Evolutionary conservation across 768 basidiomycete genomes (phyloP).

Genomic region (Tephrocybe sp.): DNA sequence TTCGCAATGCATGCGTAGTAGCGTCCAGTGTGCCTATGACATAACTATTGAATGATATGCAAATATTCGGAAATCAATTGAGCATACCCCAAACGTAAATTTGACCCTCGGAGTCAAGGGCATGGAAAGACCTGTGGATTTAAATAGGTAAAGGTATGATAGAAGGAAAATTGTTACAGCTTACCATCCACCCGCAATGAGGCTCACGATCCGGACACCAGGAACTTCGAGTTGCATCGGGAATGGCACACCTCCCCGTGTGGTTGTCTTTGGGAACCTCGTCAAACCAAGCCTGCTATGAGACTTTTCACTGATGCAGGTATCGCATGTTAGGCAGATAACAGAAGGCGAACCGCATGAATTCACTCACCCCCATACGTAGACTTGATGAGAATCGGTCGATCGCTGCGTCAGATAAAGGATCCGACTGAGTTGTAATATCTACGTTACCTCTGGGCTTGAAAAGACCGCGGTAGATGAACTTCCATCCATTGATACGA

Average conservation of each 20-base stretch:
- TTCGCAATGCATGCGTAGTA: slow-evolving; percentile 32
- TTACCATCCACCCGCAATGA: slow-evolving; percentile 84
- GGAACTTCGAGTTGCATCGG: slow-evolving; percentile 65
- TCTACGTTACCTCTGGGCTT: slow-evolving; percentile 61
- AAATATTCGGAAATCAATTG: no score
- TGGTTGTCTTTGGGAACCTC: slow-evolving; percentile 30
- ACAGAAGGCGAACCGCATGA: slow-evolving; percentile 1
- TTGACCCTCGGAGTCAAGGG: slow-evolving; percentile 71
- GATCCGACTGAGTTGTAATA: background rate
- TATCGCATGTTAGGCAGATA: slow-evolving; percentile 4
- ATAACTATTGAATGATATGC: no score
- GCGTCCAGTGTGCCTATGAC: slow-evolving; percentile 62
- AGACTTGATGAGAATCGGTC: slow-evolving; percentile 31
- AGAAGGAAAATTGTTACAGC: slow-evolving; percentile 22
- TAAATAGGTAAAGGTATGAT: slow-evolving; percentile 1
- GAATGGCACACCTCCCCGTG: slow-evolving; percentile 48
- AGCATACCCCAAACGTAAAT: slow-evolving; percentile 80
- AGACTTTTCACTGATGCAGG: slow-evolving; percentile 47
- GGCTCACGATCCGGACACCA: slow-evolving; percentile 62
- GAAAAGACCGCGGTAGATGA: slow-evolving; percentile 71
- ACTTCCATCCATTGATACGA: slow-evolving; percentile 75
- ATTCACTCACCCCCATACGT: slow-evolving; percentile 48
- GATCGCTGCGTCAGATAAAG: slow-evolving; percentile 4
- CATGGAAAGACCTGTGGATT: slow-evolving; percentile 76
- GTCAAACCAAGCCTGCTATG: slow-evolving; percentile 66